Conservation (phyloP, 2,329 filamentous ascomycete genomes). For the Colletotrichum magnum region DNA sequence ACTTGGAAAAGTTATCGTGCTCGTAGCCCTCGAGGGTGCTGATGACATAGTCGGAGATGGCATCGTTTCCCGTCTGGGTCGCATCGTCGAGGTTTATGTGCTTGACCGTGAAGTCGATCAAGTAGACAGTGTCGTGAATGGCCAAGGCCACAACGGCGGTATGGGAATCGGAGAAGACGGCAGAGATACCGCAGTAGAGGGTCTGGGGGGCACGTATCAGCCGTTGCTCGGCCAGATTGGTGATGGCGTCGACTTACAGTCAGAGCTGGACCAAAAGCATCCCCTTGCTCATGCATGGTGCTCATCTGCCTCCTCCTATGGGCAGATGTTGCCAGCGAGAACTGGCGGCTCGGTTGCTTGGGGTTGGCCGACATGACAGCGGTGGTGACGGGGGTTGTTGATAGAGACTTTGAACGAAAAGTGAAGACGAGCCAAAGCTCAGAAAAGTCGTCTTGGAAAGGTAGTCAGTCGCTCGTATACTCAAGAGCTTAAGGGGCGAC, state of each 20-base stretch:
- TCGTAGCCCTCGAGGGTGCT: conserved; percentile 71
- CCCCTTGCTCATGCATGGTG: conserved; percentile 58
- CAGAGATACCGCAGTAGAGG: conserved; percentile 75
- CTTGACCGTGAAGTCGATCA: conserved; percentile 79
- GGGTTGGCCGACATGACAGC: conserved; percentile 22
- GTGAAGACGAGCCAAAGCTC: neutral
- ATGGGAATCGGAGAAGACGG: conserved; percentile 63
- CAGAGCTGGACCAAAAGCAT: conserved; percentile 60
- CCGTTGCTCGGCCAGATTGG: neutral
- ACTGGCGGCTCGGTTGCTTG: conserved; percentile 51
- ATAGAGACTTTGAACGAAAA: neutral
- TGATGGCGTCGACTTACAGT: conserved; percentile 53
- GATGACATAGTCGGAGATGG: conserved; percentile 73
- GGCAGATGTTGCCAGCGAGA: conserved; percentile 60
- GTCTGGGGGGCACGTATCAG: conserved; percentile 53
- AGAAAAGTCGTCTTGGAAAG: neutral
- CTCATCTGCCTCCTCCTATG: conserved; percentile 64
- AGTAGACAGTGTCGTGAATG: conserved; percentile 81
- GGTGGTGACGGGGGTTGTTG: neutral
- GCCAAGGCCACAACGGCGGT: conserved; percentile 75
- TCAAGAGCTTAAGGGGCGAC: neutral
- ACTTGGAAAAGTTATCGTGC: conserved; percentile 77
- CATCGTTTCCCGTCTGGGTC: conserved; percentile 56
- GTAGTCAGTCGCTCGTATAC: neutral
- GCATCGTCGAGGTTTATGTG: conserved; percentile 63